Conservation (phyloP, 441 rosid species). For the Hura crepitans region DNA sequence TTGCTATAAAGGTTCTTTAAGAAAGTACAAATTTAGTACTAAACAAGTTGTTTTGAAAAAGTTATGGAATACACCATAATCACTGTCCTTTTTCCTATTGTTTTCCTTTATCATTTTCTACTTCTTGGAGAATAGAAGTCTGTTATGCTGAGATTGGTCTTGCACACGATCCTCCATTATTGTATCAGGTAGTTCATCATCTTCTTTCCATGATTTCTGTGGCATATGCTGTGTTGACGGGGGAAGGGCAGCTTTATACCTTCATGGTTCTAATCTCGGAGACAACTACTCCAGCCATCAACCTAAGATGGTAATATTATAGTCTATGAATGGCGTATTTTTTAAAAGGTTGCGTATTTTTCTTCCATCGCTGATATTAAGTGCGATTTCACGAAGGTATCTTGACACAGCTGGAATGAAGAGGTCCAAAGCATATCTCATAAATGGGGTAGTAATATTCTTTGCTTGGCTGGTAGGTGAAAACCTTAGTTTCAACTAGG, state of each 20-base stretch:
- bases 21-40: not conserved
- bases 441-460: slow-evolving; percentile 50
- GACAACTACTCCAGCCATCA: slow-evolving; percentile 44
- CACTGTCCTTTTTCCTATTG: not conserved
- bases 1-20: not conserved
- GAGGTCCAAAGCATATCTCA: slow-evolving; percentile 46
- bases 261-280: slow-evolving; percentile 47
- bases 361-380: not conserved
- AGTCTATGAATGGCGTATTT: not conserved
- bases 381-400: slow-evolving; percentile 30
- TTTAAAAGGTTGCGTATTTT: not conserved
- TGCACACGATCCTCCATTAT: slow-evolving; percentile 2
- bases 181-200: slow-evolving; percentile 45
- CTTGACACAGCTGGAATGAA: slow-evolving; percentile 53
- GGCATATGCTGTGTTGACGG: slow-evolving; percentile 39
- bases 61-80: not conserved
- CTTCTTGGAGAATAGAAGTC: not conserved
- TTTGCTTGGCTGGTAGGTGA: slow-evolving; percentile 52
- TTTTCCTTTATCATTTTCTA: not conserved
- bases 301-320: slow-evolving; percentile 40
- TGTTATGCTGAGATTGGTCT: not conserved
- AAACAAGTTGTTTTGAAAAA: not conserved
- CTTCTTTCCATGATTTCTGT: slow-evolving; percentile 32
- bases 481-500: not conserved
- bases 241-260: slow-evolving; percentile 44